These are phyloP conservation scores for Pleurotus platypus DNA, from an alignment of 768 basidiomycete genomes.

Conservation along the genomic window DNA sequence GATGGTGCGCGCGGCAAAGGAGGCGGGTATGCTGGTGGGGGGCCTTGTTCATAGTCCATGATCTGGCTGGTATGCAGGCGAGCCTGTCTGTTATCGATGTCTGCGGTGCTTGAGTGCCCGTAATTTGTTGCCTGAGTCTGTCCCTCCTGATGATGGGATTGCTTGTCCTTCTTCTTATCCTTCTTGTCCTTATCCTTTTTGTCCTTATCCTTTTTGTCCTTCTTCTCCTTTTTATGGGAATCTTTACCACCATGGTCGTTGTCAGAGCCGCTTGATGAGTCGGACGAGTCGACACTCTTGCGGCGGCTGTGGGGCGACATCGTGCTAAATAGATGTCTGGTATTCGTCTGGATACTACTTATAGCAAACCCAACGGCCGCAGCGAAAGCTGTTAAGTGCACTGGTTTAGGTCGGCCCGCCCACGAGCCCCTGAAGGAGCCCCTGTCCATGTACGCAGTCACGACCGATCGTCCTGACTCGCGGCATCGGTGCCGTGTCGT, in stretches of 20 bases:
- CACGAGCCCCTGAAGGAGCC: too few relatives aligned
- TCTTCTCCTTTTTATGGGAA: slow-evolving; percentile 13
- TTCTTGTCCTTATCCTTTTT: slow-evolving; percentile 18
- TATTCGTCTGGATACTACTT: not conserved
- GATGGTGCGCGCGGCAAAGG: slow-evolving; percentile 4
- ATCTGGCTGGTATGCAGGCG: slow-evolving; percentile 3
- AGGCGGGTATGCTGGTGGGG: slow-evolving; percentile 15
- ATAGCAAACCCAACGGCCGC: not conserved
- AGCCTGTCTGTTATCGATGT: slow-evolving; percentile 2
- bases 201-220: slow-evolving; percentile 16
- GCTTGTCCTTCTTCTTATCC: slow-evolving; percentile 20
- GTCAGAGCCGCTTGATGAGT: slow-evolving; percentile 20
- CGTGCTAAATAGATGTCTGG: not conserved
- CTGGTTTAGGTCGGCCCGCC: not conserved
- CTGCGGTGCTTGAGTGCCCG: not conserved
- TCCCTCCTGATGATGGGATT: slow-evolving; percentile 15
- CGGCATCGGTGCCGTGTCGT: too few relatives aligned
- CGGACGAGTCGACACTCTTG: slow-evolving; percentile 27
- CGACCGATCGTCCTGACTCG: too few relatives aligned
- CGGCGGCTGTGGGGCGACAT: slow-evolving; percentile 15
- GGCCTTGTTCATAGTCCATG: slow-evolving; percentile 1
- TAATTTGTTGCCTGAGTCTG: not conserved
- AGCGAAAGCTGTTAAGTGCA: slow-evolving; percentile 2
- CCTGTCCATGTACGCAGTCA: too few relatives aligned
- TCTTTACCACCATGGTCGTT: not conserved